These are phyloP conservation scores for Achaetomium macrosporum DNA, from an alignment of 2,329 filamentous ascomycete genomes.

Conservation along the genomic window DNA sequence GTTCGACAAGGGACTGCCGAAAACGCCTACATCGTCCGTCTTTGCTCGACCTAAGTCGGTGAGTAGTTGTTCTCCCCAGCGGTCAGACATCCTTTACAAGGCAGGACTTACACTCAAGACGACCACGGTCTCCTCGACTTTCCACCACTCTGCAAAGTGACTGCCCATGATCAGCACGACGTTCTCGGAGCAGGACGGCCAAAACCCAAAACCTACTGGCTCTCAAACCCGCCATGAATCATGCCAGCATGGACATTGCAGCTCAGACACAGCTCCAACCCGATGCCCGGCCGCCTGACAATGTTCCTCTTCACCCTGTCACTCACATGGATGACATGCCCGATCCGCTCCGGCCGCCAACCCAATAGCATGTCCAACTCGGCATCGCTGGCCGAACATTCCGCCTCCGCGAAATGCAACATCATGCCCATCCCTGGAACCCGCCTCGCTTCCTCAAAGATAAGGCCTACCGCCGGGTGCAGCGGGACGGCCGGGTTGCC, in stretches of 20 bases:
- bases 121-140: constrained; percentile 52
- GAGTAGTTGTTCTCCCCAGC: background rate
- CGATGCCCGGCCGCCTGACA: constrained; percentile 46
- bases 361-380: constrained; percentile 61
- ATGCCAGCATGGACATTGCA: constrained; percentile 76
- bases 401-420: constrained; percentile 71
- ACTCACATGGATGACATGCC: constrained; percentile 72
- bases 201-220: constrained; percentile 40
- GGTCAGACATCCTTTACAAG: background rate
- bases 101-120: constrained; percentile 58
- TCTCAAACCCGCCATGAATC: constrained; percentile 57
- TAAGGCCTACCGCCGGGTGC: constrained; percentile 47
- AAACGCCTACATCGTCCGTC: constrained; percentile 82
- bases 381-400: constrained; percentile 46
- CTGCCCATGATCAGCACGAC: constrained; percentile 7
- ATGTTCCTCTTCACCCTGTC: constrained; percentile 53
- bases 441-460: constrained; percentile 51
- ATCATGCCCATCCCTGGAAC: constrained; percentile 56
- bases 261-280: constrained; percentile 70
- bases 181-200: background rate
- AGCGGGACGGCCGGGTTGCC: constrained; percentile 60
- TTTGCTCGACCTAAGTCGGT: constrained; percentile 29
- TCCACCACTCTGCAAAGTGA: constrained; percentile 71
- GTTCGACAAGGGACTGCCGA: constrained; percentile 68
- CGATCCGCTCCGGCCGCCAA: constrained; percentile 63